Percentiles rank a stretch among this genome's conserved stretches.
These are phyloP conservation scores for Dalbergia cochinchinensis DNA, from an alignment of 306 rosid species.

Conservation along the genomic window DNA sequence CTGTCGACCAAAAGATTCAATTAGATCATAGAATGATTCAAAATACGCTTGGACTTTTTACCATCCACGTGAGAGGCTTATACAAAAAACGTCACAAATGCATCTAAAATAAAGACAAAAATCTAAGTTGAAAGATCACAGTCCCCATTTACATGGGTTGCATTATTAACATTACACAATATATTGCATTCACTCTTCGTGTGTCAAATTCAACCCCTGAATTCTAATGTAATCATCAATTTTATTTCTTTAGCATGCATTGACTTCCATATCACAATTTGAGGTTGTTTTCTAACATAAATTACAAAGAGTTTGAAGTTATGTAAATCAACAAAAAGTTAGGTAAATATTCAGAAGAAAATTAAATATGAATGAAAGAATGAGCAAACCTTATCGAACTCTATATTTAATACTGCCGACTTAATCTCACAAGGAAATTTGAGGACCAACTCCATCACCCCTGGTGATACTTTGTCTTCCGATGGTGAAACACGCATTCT, in stretches of 20 bases:
- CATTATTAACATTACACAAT: background rate
- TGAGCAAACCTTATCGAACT: constrained; percentile 84
- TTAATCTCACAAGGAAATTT: constrained; percentile 82
- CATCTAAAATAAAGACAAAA: background rate
- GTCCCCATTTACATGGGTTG: background rate
- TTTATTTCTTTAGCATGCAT: background rate
- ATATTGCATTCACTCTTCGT: background rate
- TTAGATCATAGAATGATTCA: background rate
- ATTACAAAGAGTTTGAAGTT: background rate
- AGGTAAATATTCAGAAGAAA: constrained; percentile 14
- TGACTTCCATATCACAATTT: constrained; percentile 6
- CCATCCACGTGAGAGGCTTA: background rate
- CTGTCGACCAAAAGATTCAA: background rate
- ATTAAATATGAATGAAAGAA: constrained; percentile 11
- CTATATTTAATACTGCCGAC: constrained; percentile 76
- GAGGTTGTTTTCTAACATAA: constrained; percentile 8
- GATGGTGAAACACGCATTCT: constrained; percentile 88
- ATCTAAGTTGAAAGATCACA: background rate
- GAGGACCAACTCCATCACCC: constrained; percentile 81
- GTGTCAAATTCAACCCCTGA: background rate
- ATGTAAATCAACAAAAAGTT: constrained; percentile 4
- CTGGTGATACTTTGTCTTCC: constrained; percentile 91
- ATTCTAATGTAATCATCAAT: constrained; percentile 26
- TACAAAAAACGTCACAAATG: background rate
- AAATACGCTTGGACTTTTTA: background rate